Percentiles rank a stretch among this genome's conserved stretches.
phyloP scores from a whole-genome alignment of 495 filamentous ascomycete species.

The Cenococcum geophilum region DNA sequence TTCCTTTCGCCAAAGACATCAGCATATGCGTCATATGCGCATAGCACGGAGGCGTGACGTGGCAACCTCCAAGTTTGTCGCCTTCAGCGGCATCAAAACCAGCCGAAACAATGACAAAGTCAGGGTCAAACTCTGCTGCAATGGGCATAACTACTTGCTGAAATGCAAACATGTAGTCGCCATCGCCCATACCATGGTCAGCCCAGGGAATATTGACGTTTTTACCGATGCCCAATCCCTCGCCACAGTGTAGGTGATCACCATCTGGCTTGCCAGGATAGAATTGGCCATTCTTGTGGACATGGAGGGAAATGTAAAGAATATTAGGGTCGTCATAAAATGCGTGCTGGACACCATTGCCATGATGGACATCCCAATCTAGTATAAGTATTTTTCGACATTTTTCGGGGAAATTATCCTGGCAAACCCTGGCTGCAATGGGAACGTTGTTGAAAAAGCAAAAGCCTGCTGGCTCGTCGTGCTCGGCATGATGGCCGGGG shows the following conservation, averaged over 20 bases:
- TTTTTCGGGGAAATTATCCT: constrained; percentile 61
- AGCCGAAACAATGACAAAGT: constrained; percentile 89
- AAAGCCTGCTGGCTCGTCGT: constrained; percentile 78
- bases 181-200: constrained; percentile 89
- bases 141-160: constrained; percentile 98
- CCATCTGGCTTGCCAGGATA: constrained; percentile 77
- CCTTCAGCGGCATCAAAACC: constrained; percentile 95
- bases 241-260: constrained; percentile 68
- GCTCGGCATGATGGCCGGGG: constrained; percentile 92
- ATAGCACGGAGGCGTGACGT: constrained; percentile 84
- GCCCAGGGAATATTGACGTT: constrained; percentile 97
- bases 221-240: constrained; percentile 64
- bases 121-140: constrained; percentile 83
- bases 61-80: constrained; percentile 86
- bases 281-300: constrained; percentile 72
- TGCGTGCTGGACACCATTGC: constrained; percentile 94
- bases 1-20: constrained; percentile 89
- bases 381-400: constrained; percentile 88
- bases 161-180: constrained; percentile 93
- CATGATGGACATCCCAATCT: constrained; percentile 86
- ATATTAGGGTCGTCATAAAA: constrained; percentile 94
- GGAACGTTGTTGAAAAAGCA: constrained; percentile 97
- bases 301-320: constrained; percentile 94
- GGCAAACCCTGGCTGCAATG: constrained; percentile 79
- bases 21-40: constrained; percentile 99